Percentiles rank a stretch among this genome's conserved stretches.
Evolutionary conservation across 805 yeast genomes (phyloP).

Genomic region (Candida rishiriensis): DNA sequence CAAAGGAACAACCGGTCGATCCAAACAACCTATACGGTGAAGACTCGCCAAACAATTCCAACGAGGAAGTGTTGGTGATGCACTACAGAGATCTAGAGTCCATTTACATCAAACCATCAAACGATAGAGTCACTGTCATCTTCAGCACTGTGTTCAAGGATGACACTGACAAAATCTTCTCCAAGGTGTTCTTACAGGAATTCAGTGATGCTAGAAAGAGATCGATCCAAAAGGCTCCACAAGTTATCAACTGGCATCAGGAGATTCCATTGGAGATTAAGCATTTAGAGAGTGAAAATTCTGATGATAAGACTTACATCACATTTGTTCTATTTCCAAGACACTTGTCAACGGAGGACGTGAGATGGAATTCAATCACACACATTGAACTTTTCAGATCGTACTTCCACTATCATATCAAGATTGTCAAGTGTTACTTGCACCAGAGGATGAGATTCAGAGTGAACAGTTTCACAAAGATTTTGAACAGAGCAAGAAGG

Average conservation of each 20-base stretch:
- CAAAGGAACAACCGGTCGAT: slow-evolving; percentile 35
- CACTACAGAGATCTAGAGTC: slow-evolving; percentile 92
- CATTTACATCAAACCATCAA: slow-evolving; percentile 84
- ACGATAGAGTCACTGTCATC: slow-evolving; percentile 94
- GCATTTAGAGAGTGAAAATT: slow-evolving; percentile 36
- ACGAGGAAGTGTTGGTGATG: slow-evolving; percentile 60
- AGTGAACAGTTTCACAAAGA: slow-evolving; percentile 90
- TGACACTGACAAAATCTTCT: slow-evolving; percentile 91
- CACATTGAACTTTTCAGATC: slow-evolving; percentile 92
- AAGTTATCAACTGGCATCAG: slow-evolving; percentile 82
- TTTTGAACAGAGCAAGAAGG: slow-evolving; percentile 93
- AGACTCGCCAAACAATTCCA: slow-evolving; percentile 33
- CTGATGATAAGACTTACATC: slow-evolving; percentile 39
- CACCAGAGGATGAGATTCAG: slow-evolving; percentile 98
- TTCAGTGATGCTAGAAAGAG: slow-evolving; percentile 95
- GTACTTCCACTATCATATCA: slow-evolving; percentile 97
- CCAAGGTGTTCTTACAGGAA: slow-evolving; percentile 86
- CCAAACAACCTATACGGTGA: slow-evolving; percentile 40
- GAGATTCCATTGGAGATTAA: slow-evolving; percentile 92
- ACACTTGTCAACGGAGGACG: slow-evolving; percentile 59
- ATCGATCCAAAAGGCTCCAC: slow-evolving; percentile 97
- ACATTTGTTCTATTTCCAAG: slow-evolving; percentile 78
- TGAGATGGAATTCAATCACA: slow-evolving; percentile 78
- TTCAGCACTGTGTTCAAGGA: slow-evolving; percentile 93
- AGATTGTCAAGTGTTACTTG: slow-evolving; percentile 96